phyloP scores from a whole-genome alignment of 2,329 filamentous ascomycete species.

The Aureobasidium uvarum region DNA sequence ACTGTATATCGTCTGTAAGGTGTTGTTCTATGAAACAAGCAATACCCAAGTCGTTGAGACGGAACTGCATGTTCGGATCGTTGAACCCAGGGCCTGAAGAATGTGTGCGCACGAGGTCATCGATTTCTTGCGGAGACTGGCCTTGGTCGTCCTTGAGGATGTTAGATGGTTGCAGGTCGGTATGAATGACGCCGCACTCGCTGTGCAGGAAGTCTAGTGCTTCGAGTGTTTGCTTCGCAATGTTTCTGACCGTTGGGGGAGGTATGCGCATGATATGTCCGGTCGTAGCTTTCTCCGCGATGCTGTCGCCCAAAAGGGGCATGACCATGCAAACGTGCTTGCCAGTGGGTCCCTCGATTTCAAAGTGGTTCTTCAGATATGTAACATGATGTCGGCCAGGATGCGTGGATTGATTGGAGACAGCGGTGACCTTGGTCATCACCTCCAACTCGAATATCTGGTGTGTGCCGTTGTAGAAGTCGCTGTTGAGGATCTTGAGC shows the following conservation, averaged over 20 bases:
- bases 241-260: constrained; percentile 26
- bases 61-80: constrained; percentile 29
- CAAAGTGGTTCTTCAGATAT: constrained; percentile 29
- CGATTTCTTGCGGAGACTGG: constrained; percentile 14
- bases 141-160: constrained; percentile 32
- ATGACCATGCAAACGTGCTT: constrained; percentile 30
- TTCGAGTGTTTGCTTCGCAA: constrained; percentile 30
- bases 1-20: constrained; percentile 33
- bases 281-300: constrained; percentile 17
- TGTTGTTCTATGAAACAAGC: constrained; percentile 32
- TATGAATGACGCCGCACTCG: constrained; percentile 29
- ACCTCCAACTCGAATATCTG: constrained; percentile 26
- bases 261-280: constrained; percentile 14
- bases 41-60: constrained; percentile 34
- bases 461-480: constrained; percentile 22
- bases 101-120: constrained; percentile 25
- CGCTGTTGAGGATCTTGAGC: constrained; percentile 28
- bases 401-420: neutral
- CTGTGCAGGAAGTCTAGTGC: constrained; percentile 30
- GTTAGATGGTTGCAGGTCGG: constrained; percentile 35
- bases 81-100: constrained; percentile 22
- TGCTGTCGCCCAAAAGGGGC: constrained; percentile 27
- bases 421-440: constrained; percentile 4
- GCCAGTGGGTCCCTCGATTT: constrained; percentile 30
- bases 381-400: constrained; percentile 21